A percentile compares a stretch with the other conserved stretches of the same genome.
Conservation (phyloP, 2,329 filamentous ascomycete species). For the Aspergillus sp. region DNA sequence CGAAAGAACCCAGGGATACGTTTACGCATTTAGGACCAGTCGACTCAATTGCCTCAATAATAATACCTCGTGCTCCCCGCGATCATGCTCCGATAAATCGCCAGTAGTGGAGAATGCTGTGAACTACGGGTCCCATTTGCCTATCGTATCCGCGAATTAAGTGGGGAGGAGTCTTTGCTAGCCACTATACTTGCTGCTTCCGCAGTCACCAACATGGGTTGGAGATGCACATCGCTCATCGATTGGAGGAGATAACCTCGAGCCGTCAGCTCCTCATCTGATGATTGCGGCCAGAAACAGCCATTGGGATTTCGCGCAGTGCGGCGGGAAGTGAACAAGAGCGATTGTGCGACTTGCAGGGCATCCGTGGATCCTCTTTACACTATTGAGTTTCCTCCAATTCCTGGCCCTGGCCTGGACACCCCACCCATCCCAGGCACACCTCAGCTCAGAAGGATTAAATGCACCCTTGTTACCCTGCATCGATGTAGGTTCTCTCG, state of each 20-base stretch:
- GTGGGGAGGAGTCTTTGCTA: background rate
- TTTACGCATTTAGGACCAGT: background rate
- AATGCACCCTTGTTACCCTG: background rate
- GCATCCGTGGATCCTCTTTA: conserved; percentile 10
- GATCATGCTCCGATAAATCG: background rate
- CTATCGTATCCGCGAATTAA: background rate
- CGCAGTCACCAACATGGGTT: background rate
- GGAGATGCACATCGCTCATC: background rate
- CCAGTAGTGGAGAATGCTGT: conserved; percentile 7
- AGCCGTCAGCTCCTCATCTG: background rate
- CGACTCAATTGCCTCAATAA: background rate
- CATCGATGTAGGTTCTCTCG: background rate
- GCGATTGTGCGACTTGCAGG: background rate
- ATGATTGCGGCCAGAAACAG: background rate
- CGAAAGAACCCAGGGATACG: conserved; percentile 5
- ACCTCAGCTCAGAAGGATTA: background rate
- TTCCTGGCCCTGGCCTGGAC: background rate
- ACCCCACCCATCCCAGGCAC: conserved; percentile 5
- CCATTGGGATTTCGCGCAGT: background rate
- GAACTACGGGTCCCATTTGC: conserved; percentile 2
- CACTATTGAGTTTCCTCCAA: conserved; percentile 12
- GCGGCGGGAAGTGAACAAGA: background rate
- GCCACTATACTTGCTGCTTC: conserved; percentile 2
- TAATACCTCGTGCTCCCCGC: conserved; percentile 1
- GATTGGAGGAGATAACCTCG: conserved; percentile 1